Evolutionary conservation across 164 flowering plant species (phyloP).

Genomic region (Magnolia officinalis): DNA sequence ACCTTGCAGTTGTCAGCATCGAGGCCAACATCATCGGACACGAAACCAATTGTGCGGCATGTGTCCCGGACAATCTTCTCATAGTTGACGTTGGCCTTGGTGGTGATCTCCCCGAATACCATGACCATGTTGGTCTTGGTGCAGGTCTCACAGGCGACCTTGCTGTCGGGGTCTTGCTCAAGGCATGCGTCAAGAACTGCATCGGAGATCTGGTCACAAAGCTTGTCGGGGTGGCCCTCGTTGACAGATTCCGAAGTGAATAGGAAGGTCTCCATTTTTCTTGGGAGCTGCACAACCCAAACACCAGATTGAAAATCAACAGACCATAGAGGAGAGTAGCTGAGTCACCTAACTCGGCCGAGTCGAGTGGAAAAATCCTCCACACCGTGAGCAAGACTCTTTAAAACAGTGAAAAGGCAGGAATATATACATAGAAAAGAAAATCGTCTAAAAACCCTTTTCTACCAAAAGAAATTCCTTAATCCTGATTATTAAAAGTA

Average conservation of each 20-base stretch:
- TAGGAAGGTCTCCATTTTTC: conserved; percentile 69
- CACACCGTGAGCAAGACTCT: not conserved
- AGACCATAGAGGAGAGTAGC: not conserved
- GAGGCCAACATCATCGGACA: conserved; percentile 77
- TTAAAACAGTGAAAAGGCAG: not conserved
- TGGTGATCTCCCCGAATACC: conserved; percentile 84
- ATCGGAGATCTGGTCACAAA: conserved; percentile 84
- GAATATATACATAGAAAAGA: not conserved
- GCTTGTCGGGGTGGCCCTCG: conserved; percentile 90
- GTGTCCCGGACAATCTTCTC: conserved; percentile 86
- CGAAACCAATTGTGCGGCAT: conserved; percentile 69
- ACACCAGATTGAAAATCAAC: not conserved
- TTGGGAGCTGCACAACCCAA: not conserved
- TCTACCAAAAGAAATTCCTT: not conserved
- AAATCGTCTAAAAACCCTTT: not conserved
- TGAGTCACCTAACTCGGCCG: too few species aligned
- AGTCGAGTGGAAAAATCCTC: not conserved
- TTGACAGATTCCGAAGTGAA: conserved; percentile 85
- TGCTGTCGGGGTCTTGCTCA: conserved; percentile 75
- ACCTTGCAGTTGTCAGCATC: conserved; percentile 87
- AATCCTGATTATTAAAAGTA: not conserved
- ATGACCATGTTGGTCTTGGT: conserved; percentile 90
- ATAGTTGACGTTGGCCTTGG: conserved; percentile 66
- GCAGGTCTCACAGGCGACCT: conserved; percentile 89
- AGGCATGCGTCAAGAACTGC: conserved; percentile 88